Base-by-base conservation (phyloP, 345 rosid genomes). In the Moringa oleifera region DNA sequence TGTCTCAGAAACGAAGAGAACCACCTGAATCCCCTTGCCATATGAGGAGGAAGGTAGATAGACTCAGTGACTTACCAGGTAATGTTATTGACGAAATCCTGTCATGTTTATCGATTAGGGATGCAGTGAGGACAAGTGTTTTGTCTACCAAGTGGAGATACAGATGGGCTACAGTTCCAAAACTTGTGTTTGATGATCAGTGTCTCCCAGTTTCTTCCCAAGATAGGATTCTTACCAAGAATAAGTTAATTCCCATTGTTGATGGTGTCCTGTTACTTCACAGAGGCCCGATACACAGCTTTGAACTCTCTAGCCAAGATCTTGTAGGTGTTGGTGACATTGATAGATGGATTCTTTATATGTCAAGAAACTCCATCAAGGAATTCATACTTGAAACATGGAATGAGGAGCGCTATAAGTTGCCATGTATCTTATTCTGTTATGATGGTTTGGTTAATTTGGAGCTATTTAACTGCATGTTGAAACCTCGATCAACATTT, bases 331-430 rank as follows among this genome's bases (percentile, higher is more conserved):
- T 77, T 60, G 62, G 72, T 51, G 93, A 86, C 65, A 84, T 84
- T 55, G 89, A 86, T 65, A 70, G 89, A 53, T 86, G 89, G 89
- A 84, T 78, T 68, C 87, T 86, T 68, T 72, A 68, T 71, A 55
- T 86, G n/a, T 86, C 87, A n/a, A 84, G 89, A 71, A 67, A 76
- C 57, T 63, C 77, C 37, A 58, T 77, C 73, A 80, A 78, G 51
- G 93, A 84, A 69, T 82, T 86, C 53, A 59, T 86, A 63, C 83
- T 86, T 64, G 93, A 84, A 72, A 82, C 84, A 64, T 86, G 93
- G 89, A 84, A 83, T 63, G 93, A 89, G 56, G 81, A 77, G 58
- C 77, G 84, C 1, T 82, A 86, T 74, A 83, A 79, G 73, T 66
- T 80, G 41, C 93, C 86, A 59, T 84, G 85, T 53, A 64, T 79